Evolutionary conservation across 2,329 filamentous ascomycete species (phyloP).

Genomic region (Botryotinia calthae): DNA sequence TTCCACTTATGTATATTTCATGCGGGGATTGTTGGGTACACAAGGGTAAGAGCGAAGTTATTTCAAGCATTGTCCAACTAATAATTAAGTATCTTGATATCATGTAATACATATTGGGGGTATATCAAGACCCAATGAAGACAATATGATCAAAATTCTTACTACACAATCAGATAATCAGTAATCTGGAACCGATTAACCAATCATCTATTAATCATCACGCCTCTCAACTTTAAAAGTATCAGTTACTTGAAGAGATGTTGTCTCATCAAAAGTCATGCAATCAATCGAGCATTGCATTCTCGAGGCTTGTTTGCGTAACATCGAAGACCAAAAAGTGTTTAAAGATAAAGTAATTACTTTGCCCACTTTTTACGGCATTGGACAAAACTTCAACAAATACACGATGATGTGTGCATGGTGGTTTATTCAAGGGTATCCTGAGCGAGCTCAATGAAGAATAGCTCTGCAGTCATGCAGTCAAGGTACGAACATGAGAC

Average conservation of each 20-base stretch:
- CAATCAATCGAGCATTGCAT: neutral
- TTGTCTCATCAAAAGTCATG: conserved; percentile 8
- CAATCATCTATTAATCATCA: conserved; percentile 25
- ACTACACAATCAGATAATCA: neutral
- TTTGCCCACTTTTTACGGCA: conserved; percentile 17
- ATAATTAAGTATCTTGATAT: neutral
- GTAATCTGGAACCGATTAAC: conserved; percentile 28
- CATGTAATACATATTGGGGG: neutral
- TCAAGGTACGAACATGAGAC: conserved; percentile 26
- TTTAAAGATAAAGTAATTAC: conserved; percentile 17
- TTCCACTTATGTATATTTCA: neutral
- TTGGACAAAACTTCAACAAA: conserved; percentile 20
- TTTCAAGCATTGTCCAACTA: neutral
- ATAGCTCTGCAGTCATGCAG: neutral
- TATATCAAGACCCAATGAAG: neutral
- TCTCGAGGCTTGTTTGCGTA: neutral
- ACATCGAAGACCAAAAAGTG: neutral
- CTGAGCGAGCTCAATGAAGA: conserved; percentile 22
- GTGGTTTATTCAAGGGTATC: conserved; percentile 1
- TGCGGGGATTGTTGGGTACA: neutral
- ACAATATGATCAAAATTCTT: neutral
- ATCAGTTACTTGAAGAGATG: neutral
- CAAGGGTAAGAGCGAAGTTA: neutral
- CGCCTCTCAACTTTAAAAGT: neutral
- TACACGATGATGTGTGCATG: neutral